Evolutionary conservation across 1,284 basidiomycete genomes (phyloP).

Genomic region (Schizophyllum amplum): DNA sequence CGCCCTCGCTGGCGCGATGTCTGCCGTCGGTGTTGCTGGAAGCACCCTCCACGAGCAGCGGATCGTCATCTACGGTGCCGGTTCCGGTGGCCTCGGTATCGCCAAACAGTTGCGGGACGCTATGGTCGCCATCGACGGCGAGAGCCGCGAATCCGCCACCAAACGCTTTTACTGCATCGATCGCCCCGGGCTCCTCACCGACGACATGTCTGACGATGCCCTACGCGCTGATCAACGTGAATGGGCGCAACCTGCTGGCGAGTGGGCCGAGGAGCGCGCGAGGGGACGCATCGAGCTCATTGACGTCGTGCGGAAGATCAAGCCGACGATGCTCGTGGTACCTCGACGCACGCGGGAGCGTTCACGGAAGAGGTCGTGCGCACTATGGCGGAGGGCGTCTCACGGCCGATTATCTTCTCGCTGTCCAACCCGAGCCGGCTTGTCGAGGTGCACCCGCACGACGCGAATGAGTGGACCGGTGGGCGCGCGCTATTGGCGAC

Average conservation of each 20-base stretch:
- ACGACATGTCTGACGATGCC: conserved; percentile 34
- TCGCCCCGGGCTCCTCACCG: conserved; percentile 48
- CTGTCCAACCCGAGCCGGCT: conserved; percentile 76
- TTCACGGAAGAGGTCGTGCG: conserved; percentile 70
- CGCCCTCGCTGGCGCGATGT: conserved; percentile 70
- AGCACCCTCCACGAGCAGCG: conserved; percentile 64
- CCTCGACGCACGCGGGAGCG: conserved; percentile 72
- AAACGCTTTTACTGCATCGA: conserved; percentile 61
- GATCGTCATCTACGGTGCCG: conserved; percentile 74
- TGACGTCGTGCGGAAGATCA: conserved; percentile 61
- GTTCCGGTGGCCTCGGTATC: conserved; percentile 79
- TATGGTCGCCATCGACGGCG: conserved; percentile 52
- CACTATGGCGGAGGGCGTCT: conserved; percentile 60
- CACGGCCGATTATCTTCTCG: conserved; percentile 75
- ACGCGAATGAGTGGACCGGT: conserved; percentile 69
- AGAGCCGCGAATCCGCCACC: conserved; percentile 51
- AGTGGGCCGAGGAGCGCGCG: conserved; percentile 30
- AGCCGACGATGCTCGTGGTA: conserved; percentile 73
- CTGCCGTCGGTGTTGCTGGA: conserved; percentile 71
- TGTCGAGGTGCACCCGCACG: conserved; percentile 68
- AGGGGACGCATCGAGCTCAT: conserved; percentile 43
- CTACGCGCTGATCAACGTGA: conserved; percentile 45
- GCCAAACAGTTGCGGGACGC: conserved; percentile 67
- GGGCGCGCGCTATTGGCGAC: conserved; percentile 75
- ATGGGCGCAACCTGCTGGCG: conserved; percentile 49